A percentile compares a stretch with the other conserved stretches of the same genome.
Evolutionary conservation across 305 asterid genomes (phyloP).

Genomic region (Striga hermonthica): DNA sequence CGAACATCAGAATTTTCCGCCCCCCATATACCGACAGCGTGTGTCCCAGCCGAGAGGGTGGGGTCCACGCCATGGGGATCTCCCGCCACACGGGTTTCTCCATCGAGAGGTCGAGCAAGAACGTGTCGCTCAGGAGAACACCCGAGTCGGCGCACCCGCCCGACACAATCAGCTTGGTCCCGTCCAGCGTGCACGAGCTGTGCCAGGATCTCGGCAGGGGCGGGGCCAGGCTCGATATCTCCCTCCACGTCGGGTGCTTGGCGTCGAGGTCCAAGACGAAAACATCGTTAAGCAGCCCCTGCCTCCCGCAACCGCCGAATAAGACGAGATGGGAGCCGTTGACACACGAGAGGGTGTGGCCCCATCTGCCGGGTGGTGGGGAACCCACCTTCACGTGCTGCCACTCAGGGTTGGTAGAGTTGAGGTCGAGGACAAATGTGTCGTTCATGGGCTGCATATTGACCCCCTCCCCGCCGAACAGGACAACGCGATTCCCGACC

Average conservation of each 20-base stretch:
- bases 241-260: conserved; percentile 83
- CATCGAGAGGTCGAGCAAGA: conserved; percentile 71
- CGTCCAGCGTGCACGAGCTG: conserved; percentile 80
- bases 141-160: conserved; percentile 93
- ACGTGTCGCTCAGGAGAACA: conserved; percentile 73
- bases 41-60: conserved; percentile 87
- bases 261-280: conserved; percentile 83
- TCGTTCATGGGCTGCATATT: conserved; percentile 95
- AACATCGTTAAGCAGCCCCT: conserved; percentile 84
- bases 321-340: conserved; percentile 78
- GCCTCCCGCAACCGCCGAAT: conserved; percentile 88
- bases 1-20: conserved; percentile 80
- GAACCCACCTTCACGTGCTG: conserved; percentile 71
- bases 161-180: conserved; percentile 75
- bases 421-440: conserved; percentile 75
- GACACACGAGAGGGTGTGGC: conserved; percentile 89
- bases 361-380: conserved; percentile 97
- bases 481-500: conserved; percentile 85
- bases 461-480: conserved; percentile 94
- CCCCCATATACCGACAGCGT: conserved; percentile 74
- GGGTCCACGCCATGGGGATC: conserved; percentile 82
- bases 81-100: conserved; percentile 81
- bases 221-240: conserved; percentile 85
- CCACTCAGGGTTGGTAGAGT: conserved; percentile 76
- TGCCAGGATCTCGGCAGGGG: conserved; percentile 94